These are phyloP conservation scores for Ramularia endophylla DNA, from an alignment of 2,329 filamentous ascomycete genomes.

Conservation along the genomic window DNA sequence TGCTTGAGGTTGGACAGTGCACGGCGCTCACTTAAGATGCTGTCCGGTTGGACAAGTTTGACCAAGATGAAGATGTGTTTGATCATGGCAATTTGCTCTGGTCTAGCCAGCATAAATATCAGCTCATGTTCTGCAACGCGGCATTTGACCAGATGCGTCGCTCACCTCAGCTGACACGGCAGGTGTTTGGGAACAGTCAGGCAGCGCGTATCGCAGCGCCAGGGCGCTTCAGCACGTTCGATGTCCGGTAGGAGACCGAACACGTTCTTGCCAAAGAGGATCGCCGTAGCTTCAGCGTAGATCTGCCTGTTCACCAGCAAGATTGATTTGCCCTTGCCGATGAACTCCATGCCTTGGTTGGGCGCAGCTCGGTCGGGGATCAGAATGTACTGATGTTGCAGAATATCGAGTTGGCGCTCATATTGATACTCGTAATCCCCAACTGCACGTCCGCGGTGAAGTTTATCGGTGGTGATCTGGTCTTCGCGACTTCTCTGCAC, in stretches of 20 bases:
- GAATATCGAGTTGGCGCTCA: slow-evolving; percentile 5
- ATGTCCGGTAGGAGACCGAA: slow-evolving; percentile 8
- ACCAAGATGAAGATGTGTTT: slow-evolving; percentile 13
- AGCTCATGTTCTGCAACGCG: neutral
- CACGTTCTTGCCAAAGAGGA: slow-evolving; percentile 16
- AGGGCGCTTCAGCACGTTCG: slow-evolving; percentile 8
- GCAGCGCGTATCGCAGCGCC: slow-evolving; percentile 7
- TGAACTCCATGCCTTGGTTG: slow-evolving; percentile 1
- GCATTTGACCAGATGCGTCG: slow-evolving; percentile 1
- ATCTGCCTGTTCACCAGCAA: slow-evolving; percentile 20
- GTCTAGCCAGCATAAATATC: slow-evolving; percentile 1
- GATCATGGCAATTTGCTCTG: slow-evolving; percentile 7
- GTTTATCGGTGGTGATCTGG: slow-evolving; percentile 4
- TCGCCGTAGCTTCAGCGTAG: slow-evolving; percentile 12
- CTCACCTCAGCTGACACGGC: slow-evolving; percentile 6
- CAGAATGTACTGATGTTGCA: slow-evolving; percentile 5
- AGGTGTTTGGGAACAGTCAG: slow-evolving; percentile 1
- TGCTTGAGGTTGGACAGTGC: neutral
- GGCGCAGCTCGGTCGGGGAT: slow-evolving; percentile 5
- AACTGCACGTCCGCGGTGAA: slow-evolving; percentile 1
- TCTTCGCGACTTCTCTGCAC: slow-evolving; percentile 3
- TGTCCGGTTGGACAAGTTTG: neutral
- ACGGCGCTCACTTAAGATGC: neutral
- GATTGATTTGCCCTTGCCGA: slow-evolving; percentile 8
- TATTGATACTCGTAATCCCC: slow-evolving; percentile 3